Conservation (phyloP, 2,329 filamentous ascomycete species). For the Curvularia verruculosa region DNA sequence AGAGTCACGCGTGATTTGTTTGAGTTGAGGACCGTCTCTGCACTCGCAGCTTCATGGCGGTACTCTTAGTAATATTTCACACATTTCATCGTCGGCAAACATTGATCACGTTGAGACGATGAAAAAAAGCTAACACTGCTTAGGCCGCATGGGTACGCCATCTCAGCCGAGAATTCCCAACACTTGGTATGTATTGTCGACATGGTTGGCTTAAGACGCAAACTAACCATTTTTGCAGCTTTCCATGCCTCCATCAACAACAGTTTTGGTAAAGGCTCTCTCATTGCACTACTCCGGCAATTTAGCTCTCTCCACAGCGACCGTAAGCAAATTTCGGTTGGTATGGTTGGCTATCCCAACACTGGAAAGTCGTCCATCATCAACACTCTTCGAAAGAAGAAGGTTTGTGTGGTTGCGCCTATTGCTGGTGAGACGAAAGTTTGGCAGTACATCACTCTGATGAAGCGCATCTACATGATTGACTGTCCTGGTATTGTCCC, state of each 20-base stretch:
- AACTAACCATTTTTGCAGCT: slow-evolving; percentile 42
- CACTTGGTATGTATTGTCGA: slow-evolving; percentile 62
- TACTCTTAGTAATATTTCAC: slow-evolving; percentile 99
- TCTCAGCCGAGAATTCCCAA: slow-evolving; percentile 89
- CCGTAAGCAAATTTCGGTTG: slow-evolving; percentile 92
- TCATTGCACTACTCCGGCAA: slow-evolving; percentile 90
- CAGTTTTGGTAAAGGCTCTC: slow-evolving; percentile 91
- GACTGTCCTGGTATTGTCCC: slow-evolving; percentile 97
- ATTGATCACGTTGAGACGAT: slow-evolving; percentile 22
- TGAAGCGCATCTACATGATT: slow-evolving; percentile 93
- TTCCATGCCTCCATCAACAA: slow-evolving; percentile 96
- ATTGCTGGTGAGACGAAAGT: slow-evolving; percentile 97
- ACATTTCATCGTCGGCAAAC: slow-evolving; percentile 61
- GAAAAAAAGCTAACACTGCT: slow-evolving; percentile 32
- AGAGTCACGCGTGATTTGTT: slow-evolving; percentile 81
- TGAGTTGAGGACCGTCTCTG: slow-evolving; percentile 93
- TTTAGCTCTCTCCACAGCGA: slow-evolving; percentile 89
- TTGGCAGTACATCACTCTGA: slow-evolving; percentile 96
- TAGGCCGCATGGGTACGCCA: slow-evolving; percentile 92
- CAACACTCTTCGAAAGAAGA: slow-evolving; percentile 93
- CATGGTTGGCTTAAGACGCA: neutral
- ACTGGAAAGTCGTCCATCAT: slow-evolving; percentile 97
- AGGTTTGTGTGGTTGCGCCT: slow-evolving; percentile 89
- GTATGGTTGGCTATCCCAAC: slow-evolving; percentile 88
- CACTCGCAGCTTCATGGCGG: slow-evolving; percentile 68